Conservation (phyloP, 176 grass and related monocot species). For the Secale cereale region DNA sequence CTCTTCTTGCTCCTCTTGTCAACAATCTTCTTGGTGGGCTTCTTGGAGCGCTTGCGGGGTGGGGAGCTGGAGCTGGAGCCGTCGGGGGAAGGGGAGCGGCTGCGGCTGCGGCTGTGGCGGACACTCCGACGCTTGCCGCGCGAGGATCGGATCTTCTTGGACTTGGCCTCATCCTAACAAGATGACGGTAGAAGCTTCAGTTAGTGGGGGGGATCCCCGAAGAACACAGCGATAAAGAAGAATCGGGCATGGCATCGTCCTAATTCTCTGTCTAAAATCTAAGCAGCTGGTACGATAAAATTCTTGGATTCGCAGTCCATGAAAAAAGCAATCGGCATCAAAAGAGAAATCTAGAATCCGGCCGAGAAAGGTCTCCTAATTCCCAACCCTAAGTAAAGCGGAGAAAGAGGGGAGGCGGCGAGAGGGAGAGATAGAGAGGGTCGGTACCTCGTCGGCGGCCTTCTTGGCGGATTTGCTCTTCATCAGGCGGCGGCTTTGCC, state of each 20-base stretch:
- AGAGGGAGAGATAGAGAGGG: background rate
- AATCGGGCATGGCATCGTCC: background rate
- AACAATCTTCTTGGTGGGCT: conserved; percentile 12
- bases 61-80: conserved; percentile 22
- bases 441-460: conserved; percentile 26
- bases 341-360: background rate
- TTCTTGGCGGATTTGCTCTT: conserved; percentile 32
- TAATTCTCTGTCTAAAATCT: background rate
- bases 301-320: background rate
- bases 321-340: background rate
- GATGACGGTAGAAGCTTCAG: background rate
- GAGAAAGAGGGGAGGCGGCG: background rate
- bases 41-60: conserved; percentile 43
- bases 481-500: conserved; percentile 11
- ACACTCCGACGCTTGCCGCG: conserved; percentile 22
- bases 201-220: background rate
- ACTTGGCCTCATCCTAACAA: conserved; percentile 35
- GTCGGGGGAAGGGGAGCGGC: background rate
- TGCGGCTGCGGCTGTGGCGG: conserved; percentile 11
- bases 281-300: background rate
- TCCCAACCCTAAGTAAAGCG: background rate
- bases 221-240: background rate
- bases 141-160: conserved; percentile 43
- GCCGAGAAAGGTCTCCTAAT: background rate
- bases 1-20: conserved; percentile 42